Conservation (phyloP, 1,284 basidiomycete species). For the Cryptococcus hybrid region DNA sequence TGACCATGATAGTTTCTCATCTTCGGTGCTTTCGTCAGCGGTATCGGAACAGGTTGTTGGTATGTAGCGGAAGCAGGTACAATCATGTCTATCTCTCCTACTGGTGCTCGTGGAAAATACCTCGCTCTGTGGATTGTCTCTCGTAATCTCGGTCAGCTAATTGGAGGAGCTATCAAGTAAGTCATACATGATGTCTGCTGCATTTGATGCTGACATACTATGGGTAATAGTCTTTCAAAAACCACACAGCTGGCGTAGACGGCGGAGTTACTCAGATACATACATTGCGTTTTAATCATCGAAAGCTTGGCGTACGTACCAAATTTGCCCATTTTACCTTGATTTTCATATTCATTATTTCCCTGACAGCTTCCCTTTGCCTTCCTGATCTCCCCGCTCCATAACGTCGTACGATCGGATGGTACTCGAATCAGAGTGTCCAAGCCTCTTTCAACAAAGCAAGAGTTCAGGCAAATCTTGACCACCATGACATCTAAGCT, state of each 20-base stretch:
- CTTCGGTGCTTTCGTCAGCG: conserved; percentile 13
- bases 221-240: conserved; percentile 12
- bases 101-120: conserved; percentile 17
- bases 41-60: conserved; percentile 15
- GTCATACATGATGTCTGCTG: background rate
- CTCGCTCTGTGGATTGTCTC: conserved; percentile 19
- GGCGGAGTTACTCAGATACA: conserved; percentile 1
- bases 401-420: conserved; percentile 21
- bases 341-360: too few species aligned
- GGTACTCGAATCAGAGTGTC: conserved; percentile 19
- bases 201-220: background rate
- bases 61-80: conserved; percentile 29
- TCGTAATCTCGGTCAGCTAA: conserved; percentile 18
- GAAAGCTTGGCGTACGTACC: conserved; percentile 21
- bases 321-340: background rate
- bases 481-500: conserved; percentile 12
- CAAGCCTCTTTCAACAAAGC: conserved; percentile 5
- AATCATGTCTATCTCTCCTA: conserved; percentile 25
- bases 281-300: conserved; percentile 2
- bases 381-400: conserved; percentile 19
- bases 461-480: conserved; percentile 17
- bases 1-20: conserved; percentile 13
- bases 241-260: conserved; percentile 6
- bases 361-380: conserved; percentile 17
- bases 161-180: conserved; percentile 29